Evolutionary conservation across 202 grass and related monocot genomes (phyloP), one percentile per base, ranked within the genome.

Genomic region (Hordeum pubiflorum): DNA sequence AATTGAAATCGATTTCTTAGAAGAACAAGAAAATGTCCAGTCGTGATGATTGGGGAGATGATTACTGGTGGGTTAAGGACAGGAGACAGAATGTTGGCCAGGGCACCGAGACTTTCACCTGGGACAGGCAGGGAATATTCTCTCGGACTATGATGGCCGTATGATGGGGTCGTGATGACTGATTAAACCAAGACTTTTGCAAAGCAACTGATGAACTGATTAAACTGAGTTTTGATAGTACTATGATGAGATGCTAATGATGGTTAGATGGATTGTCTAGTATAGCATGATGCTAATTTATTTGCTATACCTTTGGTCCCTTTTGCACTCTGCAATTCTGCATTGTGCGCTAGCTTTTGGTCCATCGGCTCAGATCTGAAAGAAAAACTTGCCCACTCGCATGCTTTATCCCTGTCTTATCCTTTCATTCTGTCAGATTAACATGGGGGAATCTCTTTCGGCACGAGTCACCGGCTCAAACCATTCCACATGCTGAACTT

Each of bases 21-120:
- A 1, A 17, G 40, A 10, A 12, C 12, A 46, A 9, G 7, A 12
- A 31, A n/a, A 39, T 2, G 10, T 22, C 11, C 11, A 8, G 7
- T 65, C 15, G 3, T 6, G 62, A 76, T 81, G 77, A 71, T 80
- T 76, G 63, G 52, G 54, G 18, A 7, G 40, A 80, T 80, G 52
- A 76, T 79, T 62, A 24, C 59, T 40, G 76, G 55, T 12, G 18
- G 2, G 63, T 38, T 15, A 57, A 43, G 69, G 20, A 70, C 12
- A 48, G 67, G 14, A 15, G 34, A 34, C 26, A 65, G 12, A 65
- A 9, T 46, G 11, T 43, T 13, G 43, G 21, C 14, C 44, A 83
- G 36, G 24, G 59, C 59, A 24, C 74, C 13, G 18, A 27, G 13
- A 50, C 39, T 48, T 72, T 87, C 69, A 88, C 48, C 68, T 77